Evolutionary conservation across 306 rosid species (phyloP), one percentile per base, ranked within the genome.

Genomic region (Gynostemma pentaphyllum): DNA sequence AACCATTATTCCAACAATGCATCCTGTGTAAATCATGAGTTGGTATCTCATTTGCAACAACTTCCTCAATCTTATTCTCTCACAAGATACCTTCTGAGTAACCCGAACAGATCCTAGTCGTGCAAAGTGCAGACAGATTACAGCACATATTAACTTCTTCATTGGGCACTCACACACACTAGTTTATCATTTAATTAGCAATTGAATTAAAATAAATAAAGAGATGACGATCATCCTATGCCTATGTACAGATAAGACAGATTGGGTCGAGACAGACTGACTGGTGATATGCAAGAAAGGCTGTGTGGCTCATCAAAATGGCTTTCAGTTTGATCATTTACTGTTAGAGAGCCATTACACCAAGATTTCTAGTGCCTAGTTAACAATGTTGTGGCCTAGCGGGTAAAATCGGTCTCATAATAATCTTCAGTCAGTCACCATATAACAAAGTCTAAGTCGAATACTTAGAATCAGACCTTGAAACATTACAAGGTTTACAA

Each of bases 331-430:
- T 37, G 47, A 6, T n/a, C 15, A 59, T 19, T 56, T 21, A n/a
- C 64, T 19, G 22, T 10, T 59, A 59, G 39, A 55, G 19, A 59
- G 47, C 64, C 47, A 37, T 13, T 27, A 59, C 11, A 56, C 64
- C 64, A 56, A 21, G 18, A 45, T 59, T 32, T 15, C 45, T 50
- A 12, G 7, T 42, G 46, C 46, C 46, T 14, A 42, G 46, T 2
- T 42, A 42, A 42, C n/a, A 42, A 12, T 14, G 46, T 42, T 11
- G 46, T 7, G 18, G n/a, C n/a, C n/a, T n/a, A n/a, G n/a, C n/a
- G n/a, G 46, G 46, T 11, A 4, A 42, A 42, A 42, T 42, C 14
- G 14, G 4, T 3, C 46, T 42, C n/a, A n/a, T 14, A 14, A 14
- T 12, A 42, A 7, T 42, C 18, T 42, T 12, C 18, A 42, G 18